Conservation (phyloP, 2,329 filamentous ascomycete genomes). For the Neocucurbitaria cava region DNA sequence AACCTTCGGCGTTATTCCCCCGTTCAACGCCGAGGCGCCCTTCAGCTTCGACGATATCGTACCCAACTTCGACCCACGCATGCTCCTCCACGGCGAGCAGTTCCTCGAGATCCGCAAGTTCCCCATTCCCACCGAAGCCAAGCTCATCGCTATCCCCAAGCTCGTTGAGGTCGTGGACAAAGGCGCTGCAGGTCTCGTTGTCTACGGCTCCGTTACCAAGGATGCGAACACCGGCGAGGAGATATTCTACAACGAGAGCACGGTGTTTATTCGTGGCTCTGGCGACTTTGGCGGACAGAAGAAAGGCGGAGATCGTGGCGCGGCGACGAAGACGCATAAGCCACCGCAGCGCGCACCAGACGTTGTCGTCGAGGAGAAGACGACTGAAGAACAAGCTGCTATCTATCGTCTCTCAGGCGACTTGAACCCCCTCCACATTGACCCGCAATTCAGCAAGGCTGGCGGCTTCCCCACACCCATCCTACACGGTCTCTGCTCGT, state of each 20-base stretch:
- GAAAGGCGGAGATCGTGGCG: conserved; percentile 79
- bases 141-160: conserved; percentile 75
- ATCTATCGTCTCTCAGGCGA: conserved; percentile 94
- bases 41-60: conserved; percentile 84
- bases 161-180: conserved; percentile 97
- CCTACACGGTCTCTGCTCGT: conserved; percentile 94
- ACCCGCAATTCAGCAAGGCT: conserved; percentile 91
- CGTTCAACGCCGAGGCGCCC: conserved; percentile 81
- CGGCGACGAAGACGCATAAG: conserved; percentile 79
- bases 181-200: conserved; percentile 84
- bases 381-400: conserved; percentile 88
- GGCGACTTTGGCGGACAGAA: conserved; percentile 88
- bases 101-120: conserved; percentile 94
- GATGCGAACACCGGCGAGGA: conserved; percentile 86
- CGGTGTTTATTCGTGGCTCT: conserved; percentile 88
- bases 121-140: conserved; percentile 85
- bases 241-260: conserved; percentile 95
- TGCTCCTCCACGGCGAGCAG: conserved; percentile 98
- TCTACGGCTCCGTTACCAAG: conserved; percentile 80
- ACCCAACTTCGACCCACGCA: conserved; percentile 97
- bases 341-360: conserved; percentile 81
- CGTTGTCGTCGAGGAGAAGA: conserved; percentile 82
- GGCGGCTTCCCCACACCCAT: conserved; percentile 95
- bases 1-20: conserved; percentile 96
- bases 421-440: conserved; percentile 95